Base-by-base conservation (phyloP, 305 asterid species). In the Salvia sclarea region DNA sequence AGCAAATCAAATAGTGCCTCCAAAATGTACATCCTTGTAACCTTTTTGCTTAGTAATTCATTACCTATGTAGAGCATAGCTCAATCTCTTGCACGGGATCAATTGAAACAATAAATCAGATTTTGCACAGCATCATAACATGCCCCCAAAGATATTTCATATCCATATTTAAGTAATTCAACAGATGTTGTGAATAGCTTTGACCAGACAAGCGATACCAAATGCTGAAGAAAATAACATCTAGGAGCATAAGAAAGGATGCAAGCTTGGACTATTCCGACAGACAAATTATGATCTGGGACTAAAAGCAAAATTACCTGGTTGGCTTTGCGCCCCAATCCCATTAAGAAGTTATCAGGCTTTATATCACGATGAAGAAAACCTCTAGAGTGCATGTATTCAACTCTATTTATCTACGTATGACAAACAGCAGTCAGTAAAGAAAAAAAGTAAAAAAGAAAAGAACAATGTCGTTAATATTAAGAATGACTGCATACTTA, bases 331-430 rank as follows among this genome's bases (percentile, higher is more conserved):
- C 98, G 98, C 58, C 98, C 96, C 77, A 90, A 82, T 35, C 98
- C 97, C 98, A 93, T 90, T 72, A 93, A 82, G 83, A 93, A 93
- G 83, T 90, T 93, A 74, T 93, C 98, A 9, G 97, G 98, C 88
- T 93, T 93, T 71, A 93, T 90, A 74, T 90, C 96, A 54, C 97
- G 97, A 80, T 93, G 98, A 72, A 93, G 97, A 85, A 93, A 93
- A 57, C 97, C 95, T 83, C 95, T 85, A 33, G 95, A 84, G 77
- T 93, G 98, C 92, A 88, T 83, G 85, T 88, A 93, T 68, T 93
- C 97, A 63, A 93, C 95, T 81, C 98, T 90, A 70, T 90, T 90
- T 62, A 93, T 88, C 98, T 93, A 80, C 76, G 80, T 9, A 54
- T 11, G 57, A 57, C 20, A 66, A 73, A 16, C 40, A 6, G 18